Evolutionary conservation across 2,329 filamentous ascomycete genomes (phyloP), one percentile per base, ranked within the genome.

Genomic region (Sporothrix pseudoabietina): DNA sequence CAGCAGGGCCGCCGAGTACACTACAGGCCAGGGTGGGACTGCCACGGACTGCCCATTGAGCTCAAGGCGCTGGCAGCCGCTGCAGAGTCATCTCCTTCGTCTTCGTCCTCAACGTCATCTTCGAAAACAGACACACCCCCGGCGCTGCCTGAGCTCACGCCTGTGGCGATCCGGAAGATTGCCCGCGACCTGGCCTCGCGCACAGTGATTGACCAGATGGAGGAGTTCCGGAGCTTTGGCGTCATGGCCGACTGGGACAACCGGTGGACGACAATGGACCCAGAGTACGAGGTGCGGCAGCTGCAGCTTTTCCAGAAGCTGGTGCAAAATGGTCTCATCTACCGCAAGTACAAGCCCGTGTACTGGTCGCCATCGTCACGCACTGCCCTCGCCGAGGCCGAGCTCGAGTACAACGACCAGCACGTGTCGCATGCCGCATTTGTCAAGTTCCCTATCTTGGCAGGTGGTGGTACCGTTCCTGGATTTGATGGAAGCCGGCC

Each of bases 21-120:
- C 54, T 99, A 97, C 79, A 86, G 94, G 19, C 96, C 96, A 1
- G 95, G 96, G 63, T 99, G 96, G 96, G 97, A 99, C 80, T 99
- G 96, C 77, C 96, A 99, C 84, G 96, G 96, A 0, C 87, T 99
- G 68, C 96, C 96, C 0, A 99, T 99, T 79, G 96, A 99, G 85
- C 87, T 98, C 78, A 99, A 98, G 83, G 96, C 94, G 32, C 87
- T 99, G 19, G 92, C 92, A 78, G 82, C 83, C 14, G 41, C 49
- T 49, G 14, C 72, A 4, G n/a, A 32, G 1, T 26, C 49, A 3
- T 69, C 66, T 4, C 41, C 66, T 4, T 41, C 66, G 3, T 69
- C 66, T 7, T 41, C 65, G 44, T 22, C 66, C 12, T 69, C 41
- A 4, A 6, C 1, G 22, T 9, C 7, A 4, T 49, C 8, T 76